Percentiles rank a stretch among this genome's conserved stretches.
phyloP scores from a whole-genome alignment of 768 basidiomycete genomes.

The Podaxis mareebaensis region DNA sequence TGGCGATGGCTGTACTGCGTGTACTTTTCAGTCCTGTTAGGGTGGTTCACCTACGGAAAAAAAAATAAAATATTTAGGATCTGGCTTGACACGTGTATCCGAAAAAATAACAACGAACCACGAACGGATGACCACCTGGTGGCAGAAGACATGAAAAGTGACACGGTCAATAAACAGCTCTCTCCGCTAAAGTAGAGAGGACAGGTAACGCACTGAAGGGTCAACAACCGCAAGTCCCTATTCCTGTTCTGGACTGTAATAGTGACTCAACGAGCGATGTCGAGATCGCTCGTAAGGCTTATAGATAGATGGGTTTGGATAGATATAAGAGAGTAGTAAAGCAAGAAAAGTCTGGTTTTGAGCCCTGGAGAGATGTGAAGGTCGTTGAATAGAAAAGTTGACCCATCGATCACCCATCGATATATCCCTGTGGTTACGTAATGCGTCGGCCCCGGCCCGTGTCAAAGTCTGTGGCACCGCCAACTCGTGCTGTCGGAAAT shows the following conservation, averaged over 20 bases:
- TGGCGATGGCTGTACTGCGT: conserved; percentile 11
- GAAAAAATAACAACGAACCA: conserved; percentile 42
- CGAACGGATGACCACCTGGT: conserved; percentile 79
- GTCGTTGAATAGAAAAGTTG: background rate
- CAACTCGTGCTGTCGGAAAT: background rate
- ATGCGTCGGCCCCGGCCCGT: background rate
- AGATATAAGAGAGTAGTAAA: background rate
- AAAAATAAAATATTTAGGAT: conserved; percentile 22
- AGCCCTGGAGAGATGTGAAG: background rate
- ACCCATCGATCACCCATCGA: conserved; percentile 1
- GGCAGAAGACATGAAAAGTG: conserved; percentile 20
- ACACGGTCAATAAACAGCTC: conserved; percentile 7
- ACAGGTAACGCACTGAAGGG: conserved; percentile 60
- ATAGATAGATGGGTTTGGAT: background rate
- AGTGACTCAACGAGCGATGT: conserved; percentile 35
- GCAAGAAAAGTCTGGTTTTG: background rate
- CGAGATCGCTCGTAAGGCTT: conserved; percentile 1
- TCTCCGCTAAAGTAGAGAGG: conserved; percentile 9
- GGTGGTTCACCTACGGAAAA: conserved; percentile 70
- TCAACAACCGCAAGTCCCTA: conserved; percentile 79
- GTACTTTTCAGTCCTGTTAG: conserved; percentile 46
- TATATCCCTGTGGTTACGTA: conserved; percentile 1
- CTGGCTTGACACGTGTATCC: conserved; percentile 10
- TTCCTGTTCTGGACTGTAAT: conserved; percentile 81
- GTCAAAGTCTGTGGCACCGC: background rate